A percentile compares a stretch with the other conserved stretches of the same genome.
Conservation (phyloP, 2,329 filamentous ascomycete species). For the Claviceps cyperi region DNA sequence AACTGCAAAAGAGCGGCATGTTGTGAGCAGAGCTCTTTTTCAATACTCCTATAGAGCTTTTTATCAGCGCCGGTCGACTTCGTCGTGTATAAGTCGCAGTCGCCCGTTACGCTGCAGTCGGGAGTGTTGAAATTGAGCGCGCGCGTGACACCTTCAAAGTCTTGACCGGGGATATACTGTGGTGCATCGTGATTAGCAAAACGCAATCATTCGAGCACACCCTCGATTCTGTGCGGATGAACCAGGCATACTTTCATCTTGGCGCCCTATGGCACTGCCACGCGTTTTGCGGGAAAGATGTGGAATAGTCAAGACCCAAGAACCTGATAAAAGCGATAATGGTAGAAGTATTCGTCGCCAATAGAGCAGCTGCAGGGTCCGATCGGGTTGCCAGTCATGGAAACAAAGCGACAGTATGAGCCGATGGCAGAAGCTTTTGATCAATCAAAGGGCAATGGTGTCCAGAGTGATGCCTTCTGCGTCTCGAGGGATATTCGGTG, state of each 20-base stretch:
- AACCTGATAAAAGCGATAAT: too few relatives aligned
- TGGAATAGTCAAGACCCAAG: too few relatives aligned
- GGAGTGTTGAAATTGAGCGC: constrained; percentile 92
- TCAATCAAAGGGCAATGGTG: too few relatives aligned
- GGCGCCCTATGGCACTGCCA: constrained; percentile 3
- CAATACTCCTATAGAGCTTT: constrained; percentile 93
- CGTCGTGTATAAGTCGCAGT: constrained; percentile 93
- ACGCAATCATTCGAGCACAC: neutral
- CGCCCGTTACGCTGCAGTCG: constrained; percentile 81
- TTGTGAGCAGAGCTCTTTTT: constrained; percentile 78
- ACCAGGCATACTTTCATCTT: constrained; percentile 24
- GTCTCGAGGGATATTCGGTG: too few relatives aligned
- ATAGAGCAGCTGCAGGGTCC: too few relatives aligned
- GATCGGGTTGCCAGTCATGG: too few relatives aligned
- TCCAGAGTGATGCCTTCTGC: too few relatives aligned
- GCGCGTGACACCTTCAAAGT: constrained; percentile 82
- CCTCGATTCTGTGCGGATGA: neutral
- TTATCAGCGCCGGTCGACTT: constrained; percentile 93
- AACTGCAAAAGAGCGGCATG: constrained; percentile 79
- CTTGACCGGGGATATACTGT: constrained; percentile 80
- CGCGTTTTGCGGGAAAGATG: neutral
- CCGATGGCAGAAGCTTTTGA: too few relatives aligned
- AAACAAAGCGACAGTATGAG: too few relatives aligned
- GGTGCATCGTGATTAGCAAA: constrained; percentile 1
- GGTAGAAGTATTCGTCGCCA: too few relatives aligned